Conservation (phyloP, 2,329 filamentous ascomycete genomes). For the Trichoderma sp. region DNA sequence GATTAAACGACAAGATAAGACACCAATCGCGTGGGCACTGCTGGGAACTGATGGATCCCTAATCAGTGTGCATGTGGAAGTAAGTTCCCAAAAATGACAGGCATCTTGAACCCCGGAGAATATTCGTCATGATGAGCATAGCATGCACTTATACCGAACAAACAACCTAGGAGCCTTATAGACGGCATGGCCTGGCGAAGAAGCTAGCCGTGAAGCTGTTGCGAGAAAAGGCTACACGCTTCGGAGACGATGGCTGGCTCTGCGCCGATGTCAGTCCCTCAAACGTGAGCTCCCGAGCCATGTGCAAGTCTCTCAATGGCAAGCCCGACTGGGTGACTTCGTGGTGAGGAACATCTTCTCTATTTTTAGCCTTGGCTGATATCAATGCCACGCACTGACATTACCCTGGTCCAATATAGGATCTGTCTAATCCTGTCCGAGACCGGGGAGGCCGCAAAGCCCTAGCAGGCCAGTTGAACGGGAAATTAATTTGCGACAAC, state of each 20-base stretch:
- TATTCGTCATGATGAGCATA: background rate
- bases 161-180: slow-evolving; percentile 46
- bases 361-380: background rate
- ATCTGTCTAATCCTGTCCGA: background rate
- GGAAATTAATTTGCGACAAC: background rate
- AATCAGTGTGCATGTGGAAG: slow-evolving; percentile 59
- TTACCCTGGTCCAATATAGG: background rate
- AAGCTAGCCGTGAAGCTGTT: slow-evolving; percentile 58
- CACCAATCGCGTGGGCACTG: slow-evolving; percentile 64
- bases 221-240: slow-evolving; percentile 45
- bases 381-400: background rate
- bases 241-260: slow-evolving; percentile 50
- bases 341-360: slow-evolving; percentile 50
- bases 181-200: slow-evolving; percentile 63
- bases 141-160: background rate
- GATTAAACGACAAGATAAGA: slow-evolving; percentile 46
- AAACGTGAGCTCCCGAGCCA: slow-evolving; percentile 59
- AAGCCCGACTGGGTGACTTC: slow-evolving; percentile 54
- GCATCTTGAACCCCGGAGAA: background rate
- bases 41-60: slow-evolving; percentile 60
- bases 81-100: slow-evolving; percentile 22
- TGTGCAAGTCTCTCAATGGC: slow-evolving; percentile 62
- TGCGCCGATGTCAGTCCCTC: slow-evolving; percentile 63
- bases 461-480: background rate
- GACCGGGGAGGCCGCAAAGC: background rate